A percentile compares a stretch with the other conserved stretches of the same genome.
Evolutionary conservation across 129 eudicot species (phyloP).

Genomic region (Arctium lappa): DNA sequence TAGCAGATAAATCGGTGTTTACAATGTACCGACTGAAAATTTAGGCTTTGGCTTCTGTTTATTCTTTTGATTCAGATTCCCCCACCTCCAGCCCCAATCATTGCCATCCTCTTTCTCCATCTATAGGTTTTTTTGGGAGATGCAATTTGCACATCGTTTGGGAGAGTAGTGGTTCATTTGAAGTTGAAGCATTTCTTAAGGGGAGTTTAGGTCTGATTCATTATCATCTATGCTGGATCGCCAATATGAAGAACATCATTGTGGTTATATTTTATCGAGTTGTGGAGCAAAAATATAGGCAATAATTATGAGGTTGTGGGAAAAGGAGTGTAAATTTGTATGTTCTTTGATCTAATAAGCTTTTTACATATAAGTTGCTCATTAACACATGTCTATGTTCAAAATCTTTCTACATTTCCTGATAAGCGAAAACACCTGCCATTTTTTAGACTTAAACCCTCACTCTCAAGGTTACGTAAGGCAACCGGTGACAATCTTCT

Average conservation of each 20-base stretch:
- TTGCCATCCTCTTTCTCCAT: neutral
- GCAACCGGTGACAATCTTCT: neutral
- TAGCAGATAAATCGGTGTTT: neutral
- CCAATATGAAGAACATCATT: neutral
- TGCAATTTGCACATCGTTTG: neutral
- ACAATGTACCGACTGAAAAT: neutral
- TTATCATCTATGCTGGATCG: neutral
- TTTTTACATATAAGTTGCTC: neutral
- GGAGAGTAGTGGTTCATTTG: neutral
- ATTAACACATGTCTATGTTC: neutral
- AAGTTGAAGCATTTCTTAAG: neutral
- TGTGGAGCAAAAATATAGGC: neutral
- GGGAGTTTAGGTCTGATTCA: slow-evolving; percentile 11
- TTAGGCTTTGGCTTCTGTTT: slow-evolving; percentile 7
- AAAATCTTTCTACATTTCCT: neutral
- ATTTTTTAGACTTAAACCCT: slow-evolving; percentile 2
- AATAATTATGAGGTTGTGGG: neutral
- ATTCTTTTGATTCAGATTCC: neutral
- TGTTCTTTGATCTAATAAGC: neutral
- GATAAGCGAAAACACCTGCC: neutral
- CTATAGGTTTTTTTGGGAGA: neutral
- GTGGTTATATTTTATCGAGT: neutral
- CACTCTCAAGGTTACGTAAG: neutral
- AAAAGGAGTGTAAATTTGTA: neutral
- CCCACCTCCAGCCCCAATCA: neutral